Evolutionary conservation across 2,329 filamentous ascomycete species (phyloP), one percentile per base, ranked within the genome.

Genomic region (Fusarium oxysporum): DNA sequence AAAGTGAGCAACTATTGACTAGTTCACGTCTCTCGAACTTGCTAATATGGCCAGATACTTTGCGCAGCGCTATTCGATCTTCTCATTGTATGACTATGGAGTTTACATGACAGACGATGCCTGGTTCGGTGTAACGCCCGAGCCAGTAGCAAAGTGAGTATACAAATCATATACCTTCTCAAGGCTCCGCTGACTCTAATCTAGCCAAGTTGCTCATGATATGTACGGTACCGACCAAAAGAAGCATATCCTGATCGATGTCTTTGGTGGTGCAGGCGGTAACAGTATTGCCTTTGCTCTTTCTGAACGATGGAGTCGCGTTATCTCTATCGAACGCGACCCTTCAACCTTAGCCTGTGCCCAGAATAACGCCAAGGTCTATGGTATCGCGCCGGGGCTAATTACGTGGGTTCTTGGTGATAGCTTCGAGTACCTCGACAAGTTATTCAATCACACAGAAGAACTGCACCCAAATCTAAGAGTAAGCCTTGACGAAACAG

Each of bases 81-180:
- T 97, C 83, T 92, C 92, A 21, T 88, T 88, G 76, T 99, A 98
- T 80, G 92, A 98, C 80, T 88, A 95, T 65, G 96, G 95, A 62
- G 89, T 99, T 74, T 92, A 91, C 86, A 90, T 99, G 87, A 99
- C 97, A 1, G 92, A 97, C 80, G 92, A 96, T 83, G 93, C 95
- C 60, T 99, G 96, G 96, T 99, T 96, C 81, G 96, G 95, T 62
- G 95, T 98, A 12, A 99, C 97, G 0, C 95, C 96, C 19, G 96
- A 99, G 81, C 93, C 93, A 8, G 90, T 99, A 33, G 96, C 96
- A 68, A 91, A 88, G 93, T 96, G 85, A 77, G 86, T 83, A 56
- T 45, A 45, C 33, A 48, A 37, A 45, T 51, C 47, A 37, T 12
- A 6, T 23, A 19, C 28, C 62, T 54, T 58, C 60, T 13, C 23